A percentile compares a stretch with the other conserved stretches of the same genome.
phyloP scores from a whole-genome alignment of 176 grass and related monocot genomes.

The Zoysia pacifica region DNA sequence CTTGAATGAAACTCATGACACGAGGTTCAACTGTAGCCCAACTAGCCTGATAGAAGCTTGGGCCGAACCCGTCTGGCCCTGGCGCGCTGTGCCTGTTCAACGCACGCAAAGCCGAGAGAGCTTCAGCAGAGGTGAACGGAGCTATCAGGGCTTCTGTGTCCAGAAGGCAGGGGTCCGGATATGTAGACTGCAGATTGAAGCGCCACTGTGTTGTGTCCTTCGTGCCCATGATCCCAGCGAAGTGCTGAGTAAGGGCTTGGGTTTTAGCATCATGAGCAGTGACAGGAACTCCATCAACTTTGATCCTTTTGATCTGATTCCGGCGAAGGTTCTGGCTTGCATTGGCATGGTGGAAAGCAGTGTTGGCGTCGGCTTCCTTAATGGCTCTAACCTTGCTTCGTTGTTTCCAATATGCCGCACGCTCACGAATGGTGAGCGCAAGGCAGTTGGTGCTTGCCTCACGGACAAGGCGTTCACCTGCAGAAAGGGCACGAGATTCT shows the following conservation, averaged over 20 bases:
- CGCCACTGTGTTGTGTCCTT: not conserved
- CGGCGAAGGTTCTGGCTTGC: accelerated
- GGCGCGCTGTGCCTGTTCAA: not conserved
- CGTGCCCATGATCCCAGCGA: not conserved
- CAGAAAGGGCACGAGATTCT: not conserved
- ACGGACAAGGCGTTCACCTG: not conserved
- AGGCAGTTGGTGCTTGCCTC: not conserved
- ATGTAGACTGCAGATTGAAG: not conserved
- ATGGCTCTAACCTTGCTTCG: not conserved
- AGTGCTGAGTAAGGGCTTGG: accelerated
- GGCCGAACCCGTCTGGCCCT: not conserved
- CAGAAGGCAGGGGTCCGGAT: not conserved
- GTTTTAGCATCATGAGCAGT: not conserved
- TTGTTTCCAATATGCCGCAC: not conserved
- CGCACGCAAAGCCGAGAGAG: accelerated
- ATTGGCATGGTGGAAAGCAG: not conserved
- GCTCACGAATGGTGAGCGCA: not conserved
- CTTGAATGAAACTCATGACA: not conserved
- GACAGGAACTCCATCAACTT: not conserved
- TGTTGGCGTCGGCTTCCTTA: not conserved
- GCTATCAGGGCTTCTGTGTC: not conserved
- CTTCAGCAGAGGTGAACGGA: not conserved
- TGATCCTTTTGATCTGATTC: not conserved
- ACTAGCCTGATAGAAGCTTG: not conserved
- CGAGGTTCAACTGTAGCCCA: not conserved